Conservation (phyloP, 73 alveolate genomes). For the Breviolum minutum region DNA sequence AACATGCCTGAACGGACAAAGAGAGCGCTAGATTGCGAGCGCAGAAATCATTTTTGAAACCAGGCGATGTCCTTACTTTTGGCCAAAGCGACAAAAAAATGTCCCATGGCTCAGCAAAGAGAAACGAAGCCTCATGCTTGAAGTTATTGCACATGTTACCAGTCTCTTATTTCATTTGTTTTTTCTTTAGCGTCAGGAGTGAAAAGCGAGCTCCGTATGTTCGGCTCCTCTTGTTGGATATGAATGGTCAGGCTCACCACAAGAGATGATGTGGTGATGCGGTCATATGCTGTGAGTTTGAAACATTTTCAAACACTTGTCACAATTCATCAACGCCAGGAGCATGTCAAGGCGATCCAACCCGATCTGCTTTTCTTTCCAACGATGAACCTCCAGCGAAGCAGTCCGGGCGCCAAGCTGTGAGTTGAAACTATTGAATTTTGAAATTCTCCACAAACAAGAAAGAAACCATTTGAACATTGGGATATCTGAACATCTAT, state of each 20-base stretch:
- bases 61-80: conserved; percentile 35
- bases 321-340: conserved; percentile 4
- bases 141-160: not conserved
- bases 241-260: conserved; percentile 61
- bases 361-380: conserved; percentile 73
- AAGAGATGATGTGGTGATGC: not conserved
- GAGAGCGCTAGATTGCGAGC: too few relatives aligned
- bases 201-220: conserved; percentile 40
- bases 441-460: too few relatives aligned
- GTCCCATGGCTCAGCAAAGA: not conserved
- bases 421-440: not conserved
- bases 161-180: not conserved
- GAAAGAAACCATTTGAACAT: too few relatives aligned
- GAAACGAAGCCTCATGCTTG: not conserved
- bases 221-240: conserved; percentile 49
- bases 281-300: not conserved
- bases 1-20: too few relatives aligned
- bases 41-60: not conserved
- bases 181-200: not conserved
- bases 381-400: conserved; percentile 54
- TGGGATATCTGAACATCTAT: too few relatives aligned
- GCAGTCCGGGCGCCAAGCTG: not conserved
- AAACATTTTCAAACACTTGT: not conserved
- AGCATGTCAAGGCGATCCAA: conserved; percentile 78
- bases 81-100: conserved; percentile 11